Conservation (phyloP, 2,329 filamentous ascomycete species). For the Pestalotiopsis sp. region DNA sequence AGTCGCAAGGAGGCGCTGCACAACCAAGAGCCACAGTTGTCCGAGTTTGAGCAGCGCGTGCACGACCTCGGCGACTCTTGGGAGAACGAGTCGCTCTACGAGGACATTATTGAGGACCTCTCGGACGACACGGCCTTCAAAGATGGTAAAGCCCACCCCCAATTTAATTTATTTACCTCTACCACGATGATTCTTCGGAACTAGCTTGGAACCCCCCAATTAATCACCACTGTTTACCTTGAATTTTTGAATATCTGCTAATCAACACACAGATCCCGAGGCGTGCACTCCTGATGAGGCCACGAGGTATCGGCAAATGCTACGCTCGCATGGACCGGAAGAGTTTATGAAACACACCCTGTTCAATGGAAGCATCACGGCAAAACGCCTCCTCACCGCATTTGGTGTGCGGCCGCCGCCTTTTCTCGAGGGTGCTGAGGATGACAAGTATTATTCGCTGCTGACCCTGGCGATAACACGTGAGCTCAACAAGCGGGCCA, state of each 20-base stretch:
- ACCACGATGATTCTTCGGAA: too few species aligned
- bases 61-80: constrained; percentile 34
- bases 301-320: constrained; percentile 66
- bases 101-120: constrained; percentile 48
- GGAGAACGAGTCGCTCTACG: constrained; percentile 50
- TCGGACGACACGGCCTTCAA: constrained; percentile 42
- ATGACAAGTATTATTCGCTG: constrained; percentile 75
- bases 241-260: too few species aligned
- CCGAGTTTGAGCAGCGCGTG: constrained; percentile 14
- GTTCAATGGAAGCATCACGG: constrained; percentile 69
- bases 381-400: constrained; percentile 82
- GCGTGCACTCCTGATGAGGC: constrained; percentile 63
- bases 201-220: too few species aligned
- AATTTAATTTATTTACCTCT: too few species aligned
- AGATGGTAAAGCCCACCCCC: constrained; percentile 29
- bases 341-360: constrained; percentile 77
- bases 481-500: constrained; percentile 80
- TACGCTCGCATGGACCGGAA: constrained; percentile 76
- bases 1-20: background rate
- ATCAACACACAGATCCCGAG: constrained; percentile 22
- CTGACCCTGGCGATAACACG: constrained; percentile 78
- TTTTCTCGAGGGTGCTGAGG: constrained; percentile 73
- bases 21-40: constrained; percentile 3
- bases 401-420: constrained; percentile 77
- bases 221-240: too few species aligned